Percentiles rank a stretch among this genome's conserved stretches.
Evolutionary conservation across 2,329 filamentous ascomycete genomes (phyloP).

Genomic region (Fusarium marasasianum): DNA sequence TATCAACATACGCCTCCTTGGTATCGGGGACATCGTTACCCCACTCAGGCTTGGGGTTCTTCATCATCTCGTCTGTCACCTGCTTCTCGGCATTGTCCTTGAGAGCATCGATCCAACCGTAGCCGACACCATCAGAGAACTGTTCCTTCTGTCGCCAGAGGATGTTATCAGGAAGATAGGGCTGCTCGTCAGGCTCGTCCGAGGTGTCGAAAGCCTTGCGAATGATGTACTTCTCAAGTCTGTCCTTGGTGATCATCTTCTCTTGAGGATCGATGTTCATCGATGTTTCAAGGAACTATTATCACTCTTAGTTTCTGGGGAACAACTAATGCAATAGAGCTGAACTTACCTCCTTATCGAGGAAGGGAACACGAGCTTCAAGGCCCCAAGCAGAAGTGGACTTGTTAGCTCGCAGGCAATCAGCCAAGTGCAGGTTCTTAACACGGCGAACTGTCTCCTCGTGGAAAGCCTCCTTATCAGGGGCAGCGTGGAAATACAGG

Average conservation of each 20-base stretch:
- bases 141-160: constrained; percentile 99
- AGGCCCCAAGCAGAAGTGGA: constrained; percentile 98
- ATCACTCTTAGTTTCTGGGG: constrained; percentile 30
- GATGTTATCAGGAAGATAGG: constrained; percentile 96
- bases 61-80: constrained; percentile 97
- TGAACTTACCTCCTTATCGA: constrained; percentile 82
- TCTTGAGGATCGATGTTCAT: constrained; percentile 96
- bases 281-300: constrained; percentile 83
- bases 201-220: constrained; percentile 96
- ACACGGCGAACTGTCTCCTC: constrained; percentile 92
- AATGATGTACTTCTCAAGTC: constrained; percentile 97
- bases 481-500: constrained; percentile 97
- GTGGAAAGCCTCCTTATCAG: constrained; percentile 92
- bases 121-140: constrained; percentile 97
- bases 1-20: constrained; percentile 82
- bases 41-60: constrained; percentile 98
- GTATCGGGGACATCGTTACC: constrained; percentile 90
- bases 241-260: constrained; percentile 92
- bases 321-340: not conserved
- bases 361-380: constrained; percentile 96
- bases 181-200: constrained; percentile 80
- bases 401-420: constrained; percentile 98
- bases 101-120: constrained; percentile 97
- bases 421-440: constrained; percentile 95
- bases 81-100: constrained; percentile 93